These are phyloP conservation scores for Aspergillus fischeri DNA, from an alignment of 2,329 filamentous ascomycete species.

Conservation along the genomic window DNA sequence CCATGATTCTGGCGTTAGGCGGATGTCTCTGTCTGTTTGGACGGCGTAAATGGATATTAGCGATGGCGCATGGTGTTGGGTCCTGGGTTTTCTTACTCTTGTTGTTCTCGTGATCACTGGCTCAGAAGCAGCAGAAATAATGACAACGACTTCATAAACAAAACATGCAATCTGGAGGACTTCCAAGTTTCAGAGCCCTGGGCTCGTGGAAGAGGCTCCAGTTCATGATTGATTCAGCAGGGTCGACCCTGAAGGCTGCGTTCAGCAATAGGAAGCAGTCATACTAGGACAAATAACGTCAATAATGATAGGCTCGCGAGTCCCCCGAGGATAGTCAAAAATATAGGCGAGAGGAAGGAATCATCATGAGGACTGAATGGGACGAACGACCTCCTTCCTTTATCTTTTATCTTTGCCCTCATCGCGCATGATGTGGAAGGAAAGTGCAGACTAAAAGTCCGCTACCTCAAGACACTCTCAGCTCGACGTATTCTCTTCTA, in stretches of 20 bases:
- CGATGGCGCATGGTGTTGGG: neutral
- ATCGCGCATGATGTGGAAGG: neutral
- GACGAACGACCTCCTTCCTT: neutral
- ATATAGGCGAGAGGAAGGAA: neutral
- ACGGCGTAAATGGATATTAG: neutral
- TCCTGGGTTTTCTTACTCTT: neutral
- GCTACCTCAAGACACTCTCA: neutral
- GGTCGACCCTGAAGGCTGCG: neutral
- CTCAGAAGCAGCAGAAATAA: neutral
- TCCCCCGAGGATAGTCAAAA: neutral
- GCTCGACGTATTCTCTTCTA: neutral
- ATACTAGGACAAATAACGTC: neutral
- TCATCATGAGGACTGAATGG: neutral
- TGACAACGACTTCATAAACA: neutral
- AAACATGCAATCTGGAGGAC: neutral
- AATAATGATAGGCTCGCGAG: neutral
- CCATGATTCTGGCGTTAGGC: neutral
- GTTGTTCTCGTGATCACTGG: neutral
- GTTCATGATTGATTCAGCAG: neutral
- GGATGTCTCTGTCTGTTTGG: neutral
- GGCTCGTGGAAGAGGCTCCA: conserved; percentile 19
- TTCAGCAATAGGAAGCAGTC: neutral
- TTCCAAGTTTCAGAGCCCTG: neutral
- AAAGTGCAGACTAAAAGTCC: neutral
- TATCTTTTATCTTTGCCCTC: neutral